These are phyloP conservation scores for Zygnema circumcarinatum DNA, from an alignment of 139 green algal genomes.

Conservation along the genomic window DNA sequence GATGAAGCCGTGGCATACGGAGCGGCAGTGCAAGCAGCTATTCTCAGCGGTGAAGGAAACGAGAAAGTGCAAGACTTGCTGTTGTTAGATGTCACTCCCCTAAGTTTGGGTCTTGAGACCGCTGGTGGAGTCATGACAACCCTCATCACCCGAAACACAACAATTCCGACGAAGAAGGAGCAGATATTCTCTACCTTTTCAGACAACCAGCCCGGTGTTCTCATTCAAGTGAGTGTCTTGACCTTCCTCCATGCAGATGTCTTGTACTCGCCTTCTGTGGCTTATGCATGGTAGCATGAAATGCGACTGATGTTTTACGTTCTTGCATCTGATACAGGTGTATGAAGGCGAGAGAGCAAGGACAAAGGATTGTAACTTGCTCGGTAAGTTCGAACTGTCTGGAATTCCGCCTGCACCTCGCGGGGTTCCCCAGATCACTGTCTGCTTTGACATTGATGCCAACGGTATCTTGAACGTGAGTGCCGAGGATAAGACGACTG, in stretches of 20 bases:
- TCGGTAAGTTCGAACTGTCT: slow-evolving; percentile 98
- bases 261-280: too few relatives aligned
- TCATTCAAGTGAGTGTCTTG: slow-evolving; percentile 80
- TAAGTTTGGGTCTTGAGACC: slow-evolving; percentile 96
- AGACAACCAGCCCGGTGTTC: slow-evolving; percentile 98
- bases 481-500: slow-evolving; percentile 95
- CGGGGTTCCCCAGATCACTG: slow-evolving; percentile 96
- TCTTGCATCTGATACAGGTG: slow-evolving; percentile 60
- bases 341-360: slow-evolving; percentile 91
- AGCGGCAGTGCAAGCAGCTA: slow-evolving; percentile 94
- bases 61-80: slow-evolving; percentile 98
- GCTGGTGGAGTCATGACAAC: slow-evolving; percentile 89
- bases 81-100: slow-evolving; percentile 94
- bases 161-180: slow-evolving; percentile 99
- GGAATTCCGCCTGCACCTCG: slow-evolving; percentile 96
- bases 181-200: slow-evolving; percentile 98
- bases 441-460: slow-evolving; percentile 98
- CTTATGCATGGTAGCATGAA: not conserved
- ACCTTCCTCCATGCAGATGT: too few relatives aligned
- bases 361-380: slow-evolving; percentile 95
- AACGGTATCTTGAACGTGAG: slow-evolving; percentile 99
- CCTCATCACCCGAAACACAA: slow-evolving; percentile 97
- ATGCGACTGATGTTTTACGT: not conserved
- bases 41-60: slow-evolving; percentile 88
- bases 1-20: slow-evolving; percentile 99